phyloP scores from a whole-genome alignment of 805 yeast species.

The Tetrapisispora pingtungensis region DNA sequence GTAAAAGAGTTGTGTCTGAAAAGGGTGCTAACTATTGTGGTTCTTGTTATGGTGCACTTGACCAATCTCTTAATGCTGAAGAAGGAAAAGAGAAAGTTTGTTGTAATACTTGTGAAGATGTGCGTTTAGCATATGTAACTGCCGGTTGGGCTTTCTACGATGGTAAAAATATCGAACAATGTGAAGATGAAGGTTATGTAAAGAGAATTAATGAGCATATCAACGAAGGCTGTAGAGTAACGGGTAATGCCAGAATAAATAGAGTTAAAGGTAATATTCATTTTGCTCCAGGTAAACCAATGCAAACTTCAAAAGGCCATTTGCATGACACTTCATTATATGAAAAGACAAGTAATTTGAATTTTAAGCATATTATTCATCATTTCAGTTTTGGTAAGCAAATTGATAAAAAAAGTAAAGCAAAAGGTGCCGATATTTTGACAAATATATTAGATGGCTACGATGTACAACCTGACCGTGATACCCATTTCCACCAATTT shows the following conservation, averaged over 20 bases:
- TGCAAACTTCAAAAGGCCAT: slow-evolving; percentile 46
- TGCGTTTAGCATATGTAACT: slow-evolving; percentile 66
- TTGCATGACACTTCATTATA: slow-evolving; percentile 78
- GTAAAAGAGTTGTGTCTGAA: slow-evolving; percentile 24
- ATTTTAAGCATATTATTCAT: slow-evolving; percentile 68
- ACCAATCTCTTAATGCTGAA: slow-evolving; percentile 63
- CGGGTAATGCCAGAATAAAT: slow-evolving; percentile 69
- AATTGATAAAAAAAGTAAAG: background rate
- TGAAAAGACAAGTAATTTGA: slow-evolving; percentile 47
- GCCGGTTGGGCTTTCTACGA: slow-evolving; percentile 87
- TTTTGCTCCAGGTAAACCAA: slow-evolving; percentile 91
- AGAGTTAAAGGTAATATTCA: slow-evolving; percentile 86
- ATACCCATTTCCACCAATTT: slow-evolving; percentile 51
- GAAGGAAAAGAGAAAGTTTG: slow-evolving; percentile 41
- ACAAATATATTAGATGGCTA: slow-evolving; percentile 66
- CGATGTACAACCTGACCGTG: slow-evolving; percentile 19
- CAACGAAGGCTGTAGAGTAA: slow-evolving; percentile 79
- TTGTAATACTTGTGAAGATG: slow-evolving; percentile 80
- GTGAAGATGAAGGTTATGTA: slow-evolving; percentile 84
- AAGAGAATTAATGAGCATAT: slow-evolving; percentile 45
- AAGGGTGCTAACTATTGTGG: slow-evolving; percentile 63
- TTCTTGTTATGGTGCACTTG: slow-evolving; percentile 77
- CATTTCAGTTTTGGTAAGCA: slow-evolving; percentile 71
- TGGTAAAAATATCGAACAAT: slow-evolving; percentile 79
- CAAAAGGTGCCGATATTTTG: slow-evolving; percentile 5